Conservation (phyloP, 176 grass and related monocot genomes). For the Tillandsia fasciculata region DNA sequence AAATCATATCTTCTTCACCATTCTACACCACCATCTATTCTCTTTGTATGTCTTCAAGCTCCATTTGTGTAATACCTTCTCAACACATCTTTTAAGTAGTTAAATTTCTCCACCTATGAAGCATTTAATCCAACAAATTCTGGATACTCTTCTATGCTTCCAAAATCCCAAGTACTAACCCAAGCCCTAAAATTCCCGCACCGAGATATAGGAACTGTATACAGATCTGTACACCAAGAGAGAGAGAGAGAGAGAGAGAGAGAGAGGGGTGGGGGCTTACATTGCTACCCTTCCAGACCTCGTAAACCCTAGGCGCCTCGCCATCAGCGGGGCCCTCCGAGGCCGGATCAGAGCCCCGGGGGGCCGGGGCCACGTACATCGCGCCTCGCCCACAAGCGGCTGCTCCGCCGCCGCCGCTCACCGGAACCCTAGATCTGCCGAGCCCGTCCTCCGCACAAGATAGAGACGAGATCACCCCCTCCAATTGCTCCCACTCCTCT, state of each 20-base stretch:
- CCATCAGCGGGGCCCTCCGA: constrained; percentile 17
- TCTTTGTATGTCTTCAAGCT: too few relatives aligned
- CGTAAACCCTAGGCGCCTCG: constrained; percentile 72
- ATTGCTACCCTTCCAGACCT: constrained; percentile 92
- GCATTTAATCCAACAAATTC: neutral
- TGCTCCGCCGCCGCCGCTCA: neutral
- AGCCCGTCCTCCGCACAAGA: neutral
- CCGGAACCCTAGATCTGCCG: neutral
- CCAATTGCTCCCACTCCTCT: neutral
- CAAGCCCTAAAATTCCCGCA: neutral
- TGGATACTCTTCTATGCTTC: neutral
- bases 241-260: neutral
- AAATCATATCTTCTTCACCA: too few relatives aligned
- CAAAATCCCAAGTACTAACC: neutral
- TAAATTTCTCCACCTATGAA: neutral
- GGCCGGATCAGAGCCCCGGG: constrained; percentile 27
- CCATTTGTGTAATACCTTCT: too few relatives aligned
- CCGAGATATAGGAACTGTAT: neutral
- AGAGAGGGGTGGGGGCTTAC: constrained; percentile 44
- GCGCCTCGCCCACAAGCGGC: neutral
- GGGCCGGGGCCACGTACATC: constrained; percentile 66
- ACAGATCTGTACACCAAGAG: neutral
- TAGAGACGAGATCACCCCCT: neutral
- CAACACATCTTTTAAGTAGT: too few relatives aligned
- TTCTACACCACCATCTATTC: too few relatives aligned